These are phyloP conservation scores for Pulveroboletus sp. DNA, from an alignment of 1,284 basidiomycete genomes.

Conservation along the genomic window DNA sequence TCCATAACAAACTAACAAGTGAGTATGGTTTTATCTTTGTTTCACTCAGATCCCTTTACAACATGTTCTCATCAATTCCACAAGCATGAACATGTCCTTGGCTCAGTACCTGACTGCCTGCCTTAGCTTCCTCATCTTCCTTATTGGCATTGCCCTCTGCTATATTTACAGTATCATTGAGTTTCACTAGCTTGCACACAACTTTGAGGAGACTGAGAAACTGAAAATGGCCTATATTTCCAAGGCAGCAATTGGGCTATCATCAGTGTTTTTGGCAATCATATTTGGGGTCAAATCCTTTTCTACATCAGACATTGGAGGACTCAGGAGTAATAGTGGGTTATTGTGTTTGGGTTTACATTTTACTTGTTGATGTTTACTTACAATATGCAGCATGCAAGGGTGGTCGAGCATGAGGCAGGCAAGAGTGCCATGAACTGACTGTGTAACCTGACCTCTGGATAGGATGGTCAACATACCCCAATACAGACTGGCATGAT, in stretches of 20 bases:
- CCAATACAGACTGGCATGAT: too few species aligned
- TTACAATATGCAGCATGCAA: constrained; percentile 49
- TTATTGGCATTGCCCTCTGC: constrained; percentile 61
- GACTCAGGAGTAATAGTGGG: constrained; percentile 71
- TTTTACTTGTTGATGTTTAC: constrained; percentile 67
- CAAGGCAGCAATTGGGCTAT: constrained; percentile 55
- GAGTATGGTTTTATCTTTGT: too few species aligned
- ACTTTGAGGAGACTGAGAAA: constrained; percentile 44
- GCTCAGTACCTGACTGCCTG: constrained; percentile 48
- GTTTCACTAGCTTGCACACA: constrained; percentile 62
- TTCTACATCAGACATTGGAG: constrained; percentile 45
- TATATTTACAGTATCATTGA: constrained; percentile 70
- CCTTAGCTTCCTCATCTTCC: constrained; percentile 59
- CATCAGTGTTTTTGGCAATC: constrained; percentile 57
- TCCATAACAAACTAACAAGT: too few species aligned
- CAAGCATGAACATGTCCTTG: too few species aligned
- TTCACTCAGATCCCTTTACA: too few species aligned
- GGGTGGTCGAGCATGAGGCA: too few species aligned
- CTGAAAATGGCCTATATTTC: constrained; percentile 55
- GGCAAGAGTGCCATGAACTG: too few species aligned
- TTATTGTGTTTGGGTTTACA: constrained; percentile 66
- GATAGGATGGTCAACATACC: background rate
- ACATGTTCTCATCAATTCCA: too few species aligned
- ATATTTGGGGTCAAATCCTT: constrained; percentile 56
- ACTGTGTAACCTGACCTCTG: too few species aligned